Conservation (phyloP, 257 asterid species). For the Solanum sitiens region DNA sequence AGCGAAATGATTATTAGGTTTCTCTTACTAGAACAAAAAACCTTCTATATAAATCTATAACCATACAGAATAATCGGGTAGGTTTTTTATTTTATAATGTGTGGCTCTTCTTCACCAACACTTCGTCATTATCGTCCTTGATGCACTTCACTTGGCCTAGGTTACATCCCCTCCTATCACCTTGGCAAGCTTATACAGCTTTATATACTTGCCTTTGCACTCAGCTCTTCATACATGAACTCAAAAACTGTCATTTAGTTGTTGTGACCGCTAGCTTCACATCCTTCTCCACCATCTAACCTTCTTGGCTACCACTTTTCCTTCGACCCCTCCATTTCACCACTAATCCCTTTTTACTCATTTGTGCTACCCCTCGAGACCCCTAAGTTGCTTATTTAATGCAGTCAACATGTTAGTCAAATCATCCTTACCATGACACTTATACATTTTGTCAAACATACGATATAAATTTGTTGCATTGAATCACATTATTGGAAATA, state of each 20-base stretch:
- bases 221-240: not conserved
- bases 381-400: not conserved
- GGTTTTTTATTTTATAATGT: not conserved
- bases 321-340: not conserved
- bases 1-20: not conserved
- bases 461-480: not conserved
- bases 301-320: not conserved
- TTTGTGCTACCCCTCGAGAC: not conserved
- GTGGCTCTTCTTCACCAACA: not conserved
- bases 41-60: not conserved
- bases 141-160: not conserved
- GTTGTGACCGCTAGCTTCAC: not conserved
- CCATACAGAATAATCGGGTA: not conserved
- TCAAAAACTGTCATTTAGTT: not conserved
- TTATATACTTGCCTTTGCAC: not conserved
- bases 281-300: not conserved
- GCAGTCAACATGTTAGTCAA: not conserved
- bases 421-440: not conserved
- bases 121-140: not conserved
- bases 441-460: too few relatives aligned
- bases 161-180: not conserved
- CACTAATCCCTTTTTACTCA: not conserved
- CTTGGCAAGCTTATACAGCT: not conserved
- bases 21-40: not conserved
- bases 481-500: not conserved